Conservation (phyloP, 106 monocot genomes). For the Dioscorea zingiberensis region DNA sequence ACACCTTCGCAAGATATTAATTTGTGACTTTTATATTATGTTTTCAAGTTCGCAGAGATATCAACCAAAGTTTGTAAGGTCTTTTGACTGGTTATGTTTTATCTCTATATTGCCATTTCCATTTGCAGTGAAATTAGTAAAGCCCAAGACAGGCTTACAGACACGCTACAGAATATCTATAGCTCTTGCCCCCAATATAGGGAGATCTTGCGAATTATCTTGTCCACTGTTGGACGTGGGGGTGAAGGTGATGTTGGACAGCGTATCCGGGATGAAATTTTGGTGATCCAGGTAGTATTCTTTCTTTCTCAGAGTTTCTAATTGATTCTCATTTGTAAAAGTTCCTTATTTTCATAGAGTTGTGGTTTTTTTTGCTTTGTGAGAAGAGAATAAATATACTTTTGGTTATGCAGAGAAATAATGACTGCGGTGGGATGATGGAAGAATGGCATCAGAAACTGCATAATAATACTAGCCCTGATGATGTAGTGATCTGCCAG, state of each 20-base stretch:
- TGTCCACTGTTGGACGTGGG: constrained; percentile 94
- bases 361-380: neutral
- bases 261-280: constrained; percentile 95
- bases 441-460: constrained; percentile 99
- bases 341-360: neutral
- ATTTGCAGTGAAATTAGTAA: constrained; percentile 89
- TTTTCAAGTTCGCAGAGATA: too few relatives aligned
- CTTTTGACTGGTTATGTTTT: too few relatives aligned
- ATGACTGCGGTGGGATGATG: constrained; percentile 97
- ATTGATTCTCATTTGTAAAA: neutral
- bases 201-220: constrained; percentile 71
- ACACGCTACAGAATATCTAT: constrained; percentile 61
- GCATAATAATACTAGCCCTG: constrained; percentile 98
- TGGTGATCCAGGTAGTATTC: constrained; percentile 74
- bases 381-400: neutral
- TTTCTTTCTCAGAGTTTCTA: neutral
- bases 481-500: constrained; percentile 99
- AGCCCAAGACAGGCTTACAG: constrained; percentile 89
- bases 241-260: constrained; percentile 99
- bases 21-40: neutral
- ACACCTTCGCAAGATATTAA: neutral
- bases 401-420: constrained; percentile 55
- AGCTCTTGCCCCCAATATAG: constrained; percentile 50
- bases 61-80: too few relatives aligned
- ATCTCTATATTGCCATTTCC: neutral